A percentile compares a stretch with the other conserved stretches of the same genome.
Evolutionary conservation across 805 yeast species (phyloP).

Genomic region (Schwanniomyces polymorphus): DNA sequence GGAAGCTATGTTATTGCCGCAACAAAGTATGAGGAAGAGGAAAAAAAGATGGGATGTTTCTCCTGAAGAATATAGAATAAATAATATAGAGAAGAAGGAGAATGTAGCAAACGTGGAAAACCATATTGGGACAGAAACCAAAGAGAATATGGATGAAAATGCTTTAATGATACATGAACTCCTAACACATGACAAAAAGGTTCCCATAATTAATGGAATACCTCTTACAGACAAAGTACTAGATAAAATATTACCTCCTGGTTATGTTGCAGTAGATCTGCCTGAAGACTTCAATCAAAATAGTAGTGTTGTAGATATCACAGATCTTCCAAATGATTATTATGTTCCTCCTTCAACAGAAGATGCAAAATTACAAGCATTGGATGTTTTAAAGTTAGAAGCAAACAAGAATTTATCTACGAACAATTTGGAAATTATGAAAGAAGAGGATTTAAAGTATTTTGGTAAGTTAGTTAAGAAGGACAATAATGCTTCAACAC

Average conservation of each 20-base stretch:
- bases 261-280: conserved; percentile 43
- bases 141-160: background rate
- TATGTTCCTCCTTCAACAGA: conserved; percentile 52
- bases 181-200: conserved; percentile 10
- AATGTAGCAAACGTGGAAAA: background rate
- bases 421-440: conserved; percentile 65
- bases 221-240: conserved; percentile 47
- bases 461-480: conserved; percentile 56
- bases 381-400: conserved; percentile 19
- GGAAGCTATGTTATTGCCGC: background rate
- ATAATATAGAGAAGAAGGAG: background rate
- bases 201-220: conserved; percentile 28
- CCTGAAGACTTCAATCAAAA: conserved; percentile 46
- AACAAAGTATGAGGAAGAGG: conserved; percentile 14
- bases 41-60: conserved; percentile 49
- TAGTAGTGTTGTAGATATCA: conserved; percentile 33
- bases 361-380: conserved; percentile 17
- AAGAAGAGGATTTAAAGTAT: conserved; percentile 67
- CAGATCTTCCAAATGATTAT: conserved; percentile 31
- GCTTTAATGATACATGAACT: background rate
- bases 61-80: conserved; percentile 27
- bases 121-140: conserved; percentile 3
- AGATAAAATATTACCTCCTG: conserved; percentile 51
- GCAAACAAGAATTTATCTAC: conserved; percentile 62
- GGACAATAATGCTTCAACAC: conserved; percentile 26